Conservation (phyloP, 2,329 filamentous ascomycete genomes). For the Pseudogymnoascus sp. region DNA sequence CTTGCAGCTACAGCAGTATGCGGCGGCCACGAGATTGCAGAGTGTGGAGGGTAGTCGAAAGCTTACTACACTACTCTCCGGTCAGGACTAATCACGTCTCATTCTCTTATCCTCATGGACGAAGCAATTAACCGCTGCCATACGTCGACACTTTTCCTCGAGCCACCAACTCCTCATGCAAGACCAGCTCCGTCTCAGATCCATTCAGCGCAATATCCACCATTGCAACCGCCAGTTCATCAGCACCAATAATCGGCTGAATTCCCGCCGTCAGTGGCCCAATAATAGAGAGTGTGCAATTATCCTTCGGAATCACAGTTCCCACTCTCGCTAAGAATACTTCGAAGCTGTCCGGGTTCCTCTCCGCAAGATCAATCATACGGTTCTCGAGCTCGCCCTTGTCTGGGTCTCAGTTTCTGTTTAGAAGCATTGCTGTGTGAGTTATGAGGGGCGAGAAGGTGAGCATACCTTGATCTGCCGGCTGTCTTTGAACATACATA, state of each 20-base stretch:
- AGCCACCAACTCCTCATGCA: background rate
- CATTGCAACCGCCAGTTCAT: slow-evolving; percentile 14
- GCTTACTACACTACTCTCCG: background rate
- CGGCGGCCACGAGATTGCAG: background rate
- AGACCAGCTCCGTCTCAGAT: background rate
- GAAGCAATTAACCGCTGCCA: background rate
- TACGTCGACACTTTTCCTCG: background rate
- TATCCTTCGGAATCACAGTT: slow-evolving; percentile 5
- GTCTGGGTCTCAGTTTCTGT: slow-evolving; percentile 9
- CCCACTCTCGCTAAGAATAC: slow-evolving; percentile 10
- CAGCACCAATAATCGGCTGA: slow-evolving; percentile 13
- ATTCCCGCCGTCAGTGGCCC: slow-evolving; percentile 9
- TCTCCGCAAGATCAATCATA: slow-evolving; percentile 14
- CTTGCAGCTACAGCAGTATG: slow-evolving; percentile 9
- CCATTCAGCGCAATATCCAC: slow-evolving; percentile 17
- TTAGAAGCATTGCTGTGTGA: slow-evolving; percentile 6
- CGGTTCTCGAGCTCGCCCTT: slow-evolving; percentile 5
- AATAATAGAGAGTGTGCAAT: background rate
- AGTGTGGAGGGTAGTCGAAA: no score
- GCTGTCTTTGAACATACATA: background rate
- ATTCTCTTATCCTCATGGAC: background rate
- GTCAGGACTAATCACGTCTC: background rate
- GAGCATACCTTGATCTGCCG: background rate
- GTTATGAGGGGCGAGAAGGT: background rate
- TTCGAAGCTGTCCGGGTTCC: slow-evolving; percentile 14